A percentile compares a stretch with the other conserved stretches of the same genome.
Evolutionary conservation across 139 green algal species (phyloP).

Genomic region (Yamagishiella unicocca): DNA sequence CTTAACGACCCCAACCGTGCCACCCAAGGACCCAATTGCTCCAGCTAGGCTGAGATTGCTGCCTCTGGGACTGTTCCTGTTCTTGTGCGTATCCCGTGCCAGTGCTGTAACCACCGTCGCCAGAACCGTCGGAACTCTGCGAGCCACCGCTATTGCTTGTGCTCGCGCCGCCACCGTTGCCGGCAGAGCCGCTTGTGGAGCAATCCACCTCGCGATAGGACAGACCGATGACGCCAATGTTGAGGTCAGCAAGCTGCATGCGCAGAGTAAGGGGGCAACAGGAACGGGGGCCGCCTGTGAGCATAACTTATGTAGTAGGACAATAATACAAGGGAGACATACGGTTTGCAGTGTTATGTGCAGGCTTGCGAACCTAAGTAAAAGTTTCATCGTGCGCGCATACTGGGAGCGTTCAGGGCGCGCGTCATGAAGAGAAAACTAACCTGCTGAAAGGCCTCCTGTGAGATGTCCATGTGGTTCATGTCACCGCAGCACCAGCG

Average conservation of each 20-base stretch:
- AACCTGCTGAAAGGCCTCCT: slow-evolving; percentile 43
- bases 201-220: slow-evolving; percentile 27
- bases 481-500: slow-evolving; percentile 57
- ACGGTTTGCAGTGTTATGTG: no score
- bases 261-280: neutral
- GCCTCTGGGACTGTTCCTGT: neutral
- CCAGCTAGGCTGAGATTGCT: neutral
- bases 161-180: neutral
- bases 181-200: neutral
- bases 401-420: no score
- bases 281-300: no score
- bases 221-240: slow-evolving; percentile 43
- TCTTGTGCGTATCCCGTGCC: neutral
- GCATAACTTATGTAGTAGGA: no score
- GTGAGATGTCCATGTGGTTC: slow-evolving; percentile 51
- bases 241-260: slow-evolving; percentile 35
- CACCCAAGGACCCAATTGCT: neutral
- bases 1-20: neutral
- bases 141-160: neutral
- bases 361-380: no score
- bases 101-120: neutral
- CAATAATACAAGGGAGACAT: no score
- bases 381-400: no score
- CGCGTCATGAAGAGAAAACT: no score
- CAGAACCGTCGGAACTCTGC: neutral